Evolutionary conservation across 495 filamentous ascomycete species (phyloP), one percentile per base, ranked within the genome.

Genomic region (Parmelia sp.): DNA sequence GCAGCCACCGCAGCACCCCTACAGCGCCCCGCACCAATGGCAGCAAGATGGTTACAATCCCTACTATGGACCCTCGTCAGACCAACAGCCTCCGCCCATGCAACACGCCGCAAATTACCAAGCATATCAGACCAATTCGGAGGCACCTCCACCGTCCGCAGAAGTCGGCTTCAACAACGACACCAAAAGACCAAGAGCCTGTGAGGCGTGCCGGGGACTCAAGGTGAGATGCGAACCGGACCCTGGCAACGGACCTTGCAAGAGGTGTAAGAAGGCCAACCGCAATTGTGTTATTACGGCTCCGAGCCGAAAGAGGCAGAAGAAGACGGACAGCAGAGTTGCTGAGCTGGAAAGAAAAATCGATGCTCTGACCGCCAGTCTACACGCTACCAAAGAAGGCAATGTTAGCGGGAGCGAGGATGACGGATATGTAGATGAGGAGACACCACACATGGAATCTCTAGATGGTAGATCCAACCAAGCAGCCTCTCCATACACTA

Each of bases 261-360:
- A 87, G 71, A 83, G 94, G 56, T 98, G 94, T 74, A 84, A 85
- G 29, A 97, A 96, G 73, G 89, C 92, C 1, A 82, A 83, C 33
- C 80, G 93, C 21, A 77, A 79, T 62, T 98, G 94, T 68, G 72
- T 96, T 37, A 87, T 95, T 42, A 96, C 91, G 11, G 83, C 84
- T 33, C 92, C 92, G 2, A 90, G 84, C 17, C 81, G 91, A 19
- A 97, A 96, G 75, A 80, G 93, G 36, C 89, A 92, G 78, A 96
- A 94, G 79, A 97, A 96, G 79, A 91, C 89, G 35, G 94, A 96
- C 72, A 91, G 84, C 64, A 84, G 92, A 45, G 92, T 98, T 11
- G 88, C 91, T 19, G 93, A 97, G 76, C 79, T 98, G 49, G 94
- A 98, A 76, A 90, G 87, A 77, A 96, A 95, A 78, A 92, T 98